Evolutionary conservation across 805 yeast species (phyloP).

Genomic region (Saccharomycopsis javanensis): DNA sequence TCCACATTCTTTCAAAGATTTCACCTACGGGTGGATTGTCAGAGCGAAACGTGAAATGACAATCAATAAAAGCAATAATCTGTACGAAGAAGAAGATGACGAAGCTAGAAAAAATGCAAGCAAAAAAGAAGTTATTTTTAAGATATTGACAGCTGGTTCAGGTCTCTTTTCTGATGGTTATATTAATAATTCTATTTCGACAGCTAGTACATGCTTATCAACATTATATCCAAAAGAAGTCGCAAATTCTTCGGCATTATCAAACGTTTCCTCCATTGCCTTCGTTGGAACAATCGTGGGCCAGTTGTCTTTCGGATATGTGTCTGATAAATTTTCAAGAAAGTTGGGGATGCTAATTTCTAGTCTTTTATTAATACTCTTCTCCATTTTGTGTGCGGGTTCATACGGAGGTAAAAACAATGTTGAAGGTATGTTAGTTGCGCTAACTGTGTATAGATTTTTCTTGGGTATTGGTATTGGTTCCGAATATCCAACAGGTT

Average conservation of each 20-base stretch:
- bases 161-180: conserved; percentile 93
- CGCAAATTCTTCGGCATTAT: conserved; percentile 55
- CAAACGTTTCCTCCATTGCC: conserved; percentile 78
- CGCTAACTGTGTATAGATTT: conserved; percentile 75
- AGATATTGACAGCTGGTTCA: conserved; percentile 78
- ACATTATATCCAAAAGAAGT: conserved; percentile 57
- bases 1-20: conserved; percentile 33
- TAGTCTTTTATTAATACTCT: conserved; percentile 61
- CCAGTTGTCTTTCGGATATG: conserved; percentile 67
- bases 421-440: conserved; percentile 70
- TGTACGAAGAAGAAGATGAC: conserved; percentile 22
- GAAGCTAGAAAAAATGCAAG: conserved; percentile 19
- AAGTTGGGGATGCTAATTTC: conserved; percentile 77
- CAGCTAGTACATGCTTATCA: conserved; percentile 63
- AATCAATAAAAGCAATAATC: conserved; percentile 24
- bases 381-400: conserved; percentile 72
- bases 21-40: conserved; percentile 34
- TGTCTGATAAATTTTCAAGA: conserved; percentile 74
- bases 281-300: conserved; percentile 91
- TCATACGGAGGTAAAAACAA: conserved; percentile 72
- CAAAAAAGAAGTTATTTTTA: conserved; percentile 35
- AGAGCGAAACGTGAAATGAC: conserved; percentile 37
- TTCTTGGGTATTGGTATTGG: conserved; percentile 89
- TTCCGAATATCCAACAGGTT: conserved; percentile 89
- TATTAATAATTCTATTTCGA: conserved; percentile 73